These are phyloP conservation scores for Luvunga scandens DNA, from an alignment of 345 rosid species.

Conservation along the genomic window DNA sequence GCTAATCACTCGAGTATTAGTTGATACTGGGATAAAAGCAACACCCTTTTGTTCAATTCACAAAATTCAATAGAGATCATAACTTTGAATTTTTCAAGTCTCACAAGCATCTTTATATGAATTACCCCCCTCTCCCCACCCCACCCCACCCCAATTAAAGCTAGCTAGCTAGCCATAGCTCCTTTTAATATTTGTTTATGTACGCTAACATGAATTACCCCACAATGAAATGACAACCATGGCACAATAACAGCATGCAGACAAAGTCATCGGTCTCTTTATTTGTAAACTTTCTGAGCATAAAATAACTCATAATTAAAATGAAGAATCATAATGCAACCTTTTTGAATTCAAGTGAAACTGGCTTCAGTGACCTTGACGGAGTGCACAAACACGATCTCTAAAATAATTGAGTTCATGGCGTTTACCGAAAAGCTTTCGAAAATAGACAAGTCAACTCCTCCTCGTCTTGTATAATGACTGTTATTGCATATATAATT, in stretches of 20 bases:
- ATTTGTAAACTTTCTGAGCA: not conserved
- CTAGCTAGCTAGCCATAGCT: no score
- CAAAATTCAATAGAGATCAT: no score
- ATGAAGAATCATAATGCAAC: not conserved
- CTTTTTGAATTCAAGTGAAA: constrained; percentile 30
- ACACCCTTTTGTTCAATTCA: no score
- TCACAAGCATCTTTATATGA: no score
- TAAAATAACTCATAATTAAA: not conserved
- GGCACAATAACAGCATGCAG: not conserved
- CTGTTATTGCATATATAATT: not conserved
- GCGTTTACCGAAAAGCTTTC: constrained; percentile 12
- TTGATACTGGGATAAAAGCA: no score
- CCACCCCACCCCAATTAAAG: no score
- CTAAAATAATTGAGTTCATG: not conserved
- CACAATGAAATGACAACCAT: no score
- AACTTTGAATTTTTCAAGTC: no score
- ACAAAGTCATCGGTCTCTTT: not conserved
- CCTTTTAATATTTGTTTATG: no score
- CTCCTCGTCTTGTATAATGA: constrained; percentile 12
- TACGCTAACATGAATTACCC: no score
- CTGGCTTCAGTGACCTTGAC: constrained; percentile 17
- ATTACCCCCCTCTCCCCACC: no score
- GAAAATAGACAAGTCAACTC: constrained; percentile 28
- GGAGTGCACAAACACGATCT: not conserved
- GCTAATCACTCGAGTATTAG: no score